phyloP scores from a whole-genome alignment of 2,329 filamentous ascomycete genomes.

The Cercospora nicotianae region DNA sequence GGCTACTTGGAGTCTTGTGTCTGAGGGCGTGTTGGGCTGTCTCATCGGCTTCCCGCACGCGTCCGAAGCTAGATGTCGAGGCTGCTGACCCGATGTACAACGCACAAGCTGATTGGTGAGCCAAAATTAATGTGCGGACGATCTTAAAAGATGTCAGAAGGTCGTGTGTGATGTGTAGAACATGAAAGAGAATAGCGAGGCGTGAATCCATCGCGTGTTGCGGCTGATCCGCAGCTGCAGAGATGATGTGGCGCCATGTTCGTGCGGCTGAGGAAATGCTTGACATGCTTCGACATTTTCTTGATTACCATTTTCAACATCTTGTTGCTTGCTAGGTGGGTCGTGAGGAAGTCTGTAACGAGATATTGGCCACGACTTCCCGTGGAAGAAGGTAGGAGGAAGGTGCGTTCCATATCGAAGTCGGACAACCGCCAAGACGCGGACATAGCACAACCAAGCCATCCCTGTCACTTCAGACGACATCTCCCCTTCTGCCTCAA shows the following conservation, averaged over 20 bases:
- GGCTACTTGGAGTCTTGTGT: not conserved
- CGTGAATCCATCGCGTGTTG: not conserved
- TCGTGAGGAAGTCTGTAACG: not conserved
- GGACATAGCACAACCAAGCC: not conserved
- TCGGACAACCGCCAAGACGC: not conserved
- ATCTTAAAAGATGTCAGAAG: not conserved
- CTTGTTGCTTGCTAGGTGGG: not conserved
- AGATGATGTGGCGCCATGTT: not conserved
- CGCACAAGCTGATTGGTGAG: not conserved
- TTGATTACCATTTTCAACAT: not conserved
- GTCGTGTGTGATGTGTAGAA: not conserved
- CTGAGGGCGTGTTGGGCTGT: not conserved
- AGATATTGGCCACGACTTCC: not conserved
- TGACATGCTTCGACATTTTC: not conserved
- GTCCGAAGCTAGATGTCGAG: not conserved
- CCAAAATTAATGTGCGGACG: not conserved
- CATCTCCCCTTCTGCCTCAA: not conserved
- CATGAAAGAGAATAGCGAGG: not conserved
- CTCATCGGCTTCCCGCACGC: not conserved
- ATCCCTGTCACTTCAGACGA: not conserved
- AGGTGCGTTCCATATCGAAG: not conserved
- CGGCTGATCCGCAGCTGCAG: not conserved
- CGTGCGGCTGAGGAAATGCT: not conserved
- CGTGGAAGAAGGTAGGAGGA: not conserved
- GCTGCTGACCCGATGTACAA: not conserved